Percentiles rank a stretch among this genome's conserved stretches.
phyloP scores from a whole-genome alignment of 2,329 filamentous ascomycete species.

The Fonsecaea erecta region DNA sequence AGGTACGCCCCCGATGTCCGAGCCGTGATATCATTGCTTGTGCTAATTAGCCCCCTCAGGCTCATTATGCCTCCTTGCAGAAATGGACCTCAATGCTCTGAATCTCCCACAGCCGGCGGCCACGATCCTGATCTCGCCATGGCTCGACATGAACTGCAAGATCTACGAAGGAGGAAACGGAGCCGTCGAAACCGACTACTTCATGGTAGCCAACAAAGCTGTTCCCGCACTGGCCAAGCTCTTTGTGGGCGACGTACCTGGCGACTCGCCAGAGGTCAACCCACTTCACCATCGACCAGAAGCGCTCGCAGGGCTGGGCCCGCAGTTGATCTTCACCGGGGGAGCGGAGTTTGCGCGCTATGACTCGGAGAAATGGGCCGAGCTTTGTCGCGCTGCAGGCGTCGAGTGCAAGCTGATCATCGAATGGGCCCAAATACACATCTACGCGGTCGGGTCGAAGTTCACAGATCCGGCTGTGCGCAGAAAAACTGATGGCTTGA shows the following conservation, averaged over 20 bases:
- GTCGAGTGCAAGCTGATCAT: slow-evolving; percentile 12
- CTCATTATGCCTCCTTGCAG: slow-evolving; percentile 72
- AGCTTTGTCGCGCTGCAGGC: slow-evolving; percentile 8
- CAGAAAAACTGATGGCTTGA: slow-evolving; percentile 13
- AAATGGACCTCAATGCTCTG: slow-evolving; percentile 1
- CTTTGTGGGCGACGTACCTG: slow-evolving; percentile 6
- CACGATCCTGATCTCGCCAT: slow-evolving; percentile 86
- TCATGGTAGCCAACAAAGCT: slow-evolving; percentile 14
- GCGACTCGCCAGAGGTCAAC: slow-evolving; percentile 17
- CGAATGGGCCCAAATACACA: slow-evolving; percentile 22
- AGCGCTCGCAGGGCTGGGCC: slow-evolving; percentile 11
- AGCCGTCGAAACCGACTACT: slow-evolving; percentile 22
- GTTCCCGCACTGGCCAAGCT: slow-evolving; percentile 4
- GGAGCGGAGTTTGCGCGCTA: slow-evolving; percentile 21
- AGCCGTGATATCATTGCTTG: neutral
- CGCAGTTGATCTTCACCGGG: slow-evolving; percentile 19
- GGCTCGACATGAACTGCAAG: slow-evolving; percentile 79
- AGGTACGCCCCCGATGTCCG: slow-evolving; percentile 48
- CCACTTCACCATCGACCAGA: slow-evolving; percentile 6
- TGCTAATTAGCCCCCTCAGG: neutral
- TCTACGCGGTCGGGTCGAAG: slow-evolving; percentile 24
- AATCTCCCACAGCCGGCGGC: slow-evolving; percentile 75
- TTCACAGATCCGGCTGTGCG: slow-evolving; percentile 14
- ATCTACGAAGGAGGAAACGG: slow-evolving; percentile 21
- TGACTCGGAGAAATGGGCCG: slow-evolving; percentile 18